Percentiles rank a stretch among this genome's conserved stretches.
These are phyloP conservation scores for Cymbidium sinense DNA, from an alignment of 106 monocot genomes.

Conservation along the genomic window DNA sequence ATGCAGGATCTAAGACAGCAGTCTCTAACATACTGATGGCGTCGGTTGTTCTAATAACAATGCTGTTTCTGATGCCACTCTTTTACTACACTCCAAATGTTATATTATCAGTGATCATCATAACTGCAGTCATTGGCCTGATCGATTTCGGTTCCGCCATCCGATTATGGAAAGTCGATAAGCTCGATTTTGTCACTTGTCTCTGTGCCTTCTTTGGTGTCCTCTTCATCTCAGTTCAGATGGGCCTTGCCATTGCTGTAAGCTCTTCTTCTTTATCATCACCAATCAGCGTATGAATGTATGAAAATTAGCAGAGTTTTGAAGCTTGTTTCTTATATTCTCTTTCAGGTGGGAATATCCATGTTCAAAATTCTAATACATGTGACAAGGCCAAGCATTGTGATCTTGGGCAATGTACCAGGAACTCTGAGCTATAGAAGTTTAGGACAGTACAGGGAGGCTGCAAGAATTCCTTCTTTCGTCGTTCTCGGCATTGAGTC, in stretches of 20 bases:
- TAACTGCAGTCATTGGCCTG: conserved; percentile 41
- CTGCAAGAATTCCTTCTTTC: conserved; percentile 30
- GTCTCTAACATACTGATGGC: conserved; percentile 49
- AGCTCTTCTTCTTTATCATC: not conserved
- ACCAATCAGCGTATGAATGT: not conserved
- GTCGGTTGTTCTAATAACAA: conserved; percentile 26
- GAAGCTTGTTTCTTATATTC: not conserved
- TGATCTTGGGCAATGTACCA: conserved; percentile 47
- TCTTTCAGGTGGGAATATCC: conserved; percentile 50
- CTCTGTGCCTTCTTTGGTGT: conserved; percentile 38
- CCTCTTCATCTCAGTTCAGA: conserved; percentile 34
- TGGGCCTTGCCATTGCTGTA: conserved; percentile 42
- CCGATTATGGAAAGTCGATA: conserved; percentile 40
- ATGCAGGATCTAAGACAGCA: conserved; percentile 36
- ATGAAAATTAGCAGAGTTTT: not conserved
- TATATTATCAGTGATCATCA: conserved; percentile 39
- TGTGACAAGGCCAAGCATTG: conserved; percentile 62
- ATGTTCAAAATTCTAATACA: conserved; percentile 64
- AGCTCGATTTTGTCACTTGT: conserved; percentile 43
- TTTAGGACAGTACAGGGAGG: conserved; percentile 32
- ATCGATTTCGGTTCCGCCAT: conserved; percentile 20
- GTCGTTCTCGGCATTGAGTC: conserved; percentile 52
- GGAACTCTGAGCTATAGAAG: conserved; percentile 53
- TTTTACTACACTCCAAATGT: conserved; percentile 42
- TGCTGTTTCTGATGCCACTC: conserved; percentile 42